A percentile compares a stretch with the other conserved stretches of the same genome.
Conservation (phyloP, 768 basidiomycete genomes). For the Lyophyllum shimeji region DNA sequence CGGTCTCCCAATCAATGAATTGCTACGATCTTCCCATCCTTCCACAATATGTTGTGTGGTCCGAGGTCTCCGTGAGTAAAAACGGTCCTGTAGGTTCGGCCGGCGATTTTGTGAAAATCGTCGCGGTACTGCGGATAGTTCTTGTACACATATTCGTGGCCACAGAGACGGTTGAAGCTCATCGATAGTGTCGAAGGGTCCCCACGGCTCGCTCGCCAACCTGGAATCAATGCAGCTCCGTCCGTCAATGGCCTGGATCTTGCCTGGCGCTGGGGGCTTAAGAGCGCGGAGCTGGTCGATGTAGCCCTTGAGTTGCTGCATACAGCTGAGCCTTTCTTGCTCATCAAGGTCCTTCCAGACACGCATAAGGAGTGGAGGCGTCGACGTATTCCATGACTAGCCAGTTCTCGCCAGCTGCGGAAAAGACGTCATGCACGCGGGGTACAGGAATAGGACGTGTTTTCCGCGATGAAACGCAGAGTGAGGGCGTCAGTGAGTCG, state of each 20-base stretch:
- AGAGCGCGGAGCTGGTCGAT: constrained; percentile 15
- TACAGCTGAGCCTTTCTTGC: not conserved
- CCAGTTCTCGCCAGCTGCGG: not conserved
- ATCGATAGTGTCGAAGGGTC: constrained; percentile 12
- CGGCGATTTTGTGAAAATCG: constrained; percentile 1
- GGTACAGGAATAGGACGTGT: constrained; percentile 25
- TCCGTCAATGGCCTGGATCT: constrained; percentile 10
- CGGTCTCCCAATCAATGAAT: constrained; percentile 3
- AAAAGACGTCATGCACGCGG: constrained; percentile 13
- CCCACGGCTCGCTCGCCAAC: constrained; percentile 6
- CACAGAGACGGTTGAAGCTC: not conserved
- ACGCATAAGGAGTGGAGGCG: constrained; percentile 1
- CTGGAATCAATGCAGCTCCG: constrained; percentile 6
- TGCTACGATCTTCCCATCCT: not conserved
- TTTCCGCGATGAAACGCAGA: constrained; percentile 19
- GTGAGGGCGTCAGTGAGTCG: constrained; percentile 18
- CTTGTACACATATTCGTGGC: not conserved
- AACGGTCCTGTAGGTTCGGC: constrained; percentile 8
- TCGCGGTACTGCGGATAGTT: constrained; percentile 7
- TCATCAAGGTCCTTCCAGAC: not conserved
- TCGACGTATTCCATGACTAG: constrained; percentile 21
- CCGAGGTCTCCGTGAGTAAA: constrained; percentile 19
- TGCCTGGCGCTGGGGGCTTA: constrained; percentile 10
- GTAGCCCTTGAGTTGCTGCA: constrained; percentile 15
- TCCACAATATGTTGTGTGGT: not conserved